Percentiles rank a stretch among this genome's conserved stretches.
These are phyloP conservation scores for Echites panduratus DNA, from an alignment of 257 asterid species.

Conservation along the genomic window DNA sequence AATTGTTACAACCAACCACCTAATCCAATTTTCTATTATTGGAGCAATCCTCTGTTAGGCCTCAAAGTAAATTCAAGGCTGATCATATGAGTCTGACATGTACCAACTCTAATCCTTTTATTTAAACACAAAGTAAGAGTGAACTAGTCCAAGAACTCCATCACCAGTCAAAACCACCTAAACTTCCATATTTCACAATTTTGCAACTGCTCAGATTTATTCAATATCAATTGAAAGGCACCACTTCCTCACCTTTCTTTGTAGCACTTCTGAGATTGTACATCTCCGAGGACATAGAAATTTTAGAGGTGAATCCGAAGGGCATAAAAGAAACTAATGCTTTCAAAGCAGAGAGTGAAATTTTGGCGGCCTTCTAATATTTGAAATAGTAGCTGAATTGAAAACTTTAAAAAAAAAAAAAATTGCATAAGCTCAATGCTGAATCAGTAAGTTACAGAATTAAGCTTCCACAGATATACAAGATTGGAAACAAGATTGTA, in stretches of 20 bases:
- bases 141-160: neutral
- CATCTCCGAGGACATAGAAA: neutral
- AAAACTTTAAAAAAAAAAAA: too few species aligned
- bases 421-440: neutral
- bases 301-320: neutral
- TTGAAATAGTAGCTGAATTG: neutral
- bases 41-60: neutral
- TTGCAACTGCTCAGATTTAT: neutral
- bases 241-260: neutral
- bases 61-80: neutral
- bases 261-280: neutral
- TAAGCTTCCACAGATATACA: neutral
- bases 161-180: neutral
- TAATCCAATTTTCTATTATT: neutral
- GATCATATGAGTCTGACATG: neutral
- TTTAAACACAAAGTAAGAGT: neutral
- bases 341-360: neutral
- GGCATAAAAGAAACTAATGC: neutral
- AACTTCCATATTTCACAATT: neutral
- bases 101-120: neutral
- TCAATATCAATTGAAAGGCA: neutral
- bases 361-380: neutral
- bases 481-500: neutral
- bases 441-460: neutral
- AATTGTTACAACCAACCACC: neutral